Base-by-base conservation (phyloP, 345 rosid genomes). In the Eucalyptus sp. region DNA sequence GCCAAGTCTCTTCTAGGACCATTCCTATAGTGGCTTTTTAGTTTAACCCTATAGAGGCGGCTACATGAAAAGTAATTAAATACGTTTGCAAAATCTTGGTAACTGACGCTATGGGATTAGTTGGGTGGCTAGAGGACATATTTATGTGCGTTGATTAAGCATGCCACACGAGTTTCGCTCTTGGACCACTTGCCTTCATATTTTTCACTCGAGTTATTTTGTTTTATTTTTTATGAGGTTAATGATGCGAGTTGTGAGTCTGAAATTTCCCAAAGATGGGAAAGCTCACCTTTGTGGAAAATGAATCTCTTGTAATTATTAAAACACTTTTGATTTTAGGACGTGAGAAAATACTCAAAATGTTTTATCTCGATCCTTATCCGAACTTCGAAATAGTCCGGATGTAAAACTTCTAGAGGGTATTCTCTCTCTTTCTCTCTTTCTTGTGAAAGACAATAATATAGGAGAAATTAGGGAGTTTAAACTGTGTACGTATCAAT, bases 361-460 rank as follows among this genome's bases (percentile, higher is more conserved):
- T 0, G 5, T 20, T 52, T 52, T 52, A 52, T 0, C 25, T 20
- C 10, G 0, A 52, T 20, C 10, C 10, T 52, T 52, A 20, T 52
- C 5, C 1, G 0, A 52, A 52, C 10, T 52, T 52, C 24, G 0
- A 52, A 52, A 52, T 7, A 3, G 58, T 52, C 4, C 0, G 4
- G 58, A 52, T 52, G 58, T 52, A 52, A 52, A 52, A 52, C 25
- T 52, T 52, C 25, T 52, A 52, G 58, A 52, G 2, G 5, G 2
- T 52, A 52, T 52, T 52, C 2, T 20, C 22, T 51, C 17, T 50
- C 10, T 43, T 0, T 50, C 22, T 51, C 2, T 37, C 33, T 33
- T 33, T 33, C 33, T 5, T 52, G 0, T 1, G 1, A 18, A 52
- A 3, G 22, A 52, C 1, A 52, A 52, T 18, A 52, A 52, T 52